Percentiles rank a stretch among this genome's conserved stretches.
Conservation (phyloP, 345 rosid genomes). For the Pseudoturritis turrita region DNA sequence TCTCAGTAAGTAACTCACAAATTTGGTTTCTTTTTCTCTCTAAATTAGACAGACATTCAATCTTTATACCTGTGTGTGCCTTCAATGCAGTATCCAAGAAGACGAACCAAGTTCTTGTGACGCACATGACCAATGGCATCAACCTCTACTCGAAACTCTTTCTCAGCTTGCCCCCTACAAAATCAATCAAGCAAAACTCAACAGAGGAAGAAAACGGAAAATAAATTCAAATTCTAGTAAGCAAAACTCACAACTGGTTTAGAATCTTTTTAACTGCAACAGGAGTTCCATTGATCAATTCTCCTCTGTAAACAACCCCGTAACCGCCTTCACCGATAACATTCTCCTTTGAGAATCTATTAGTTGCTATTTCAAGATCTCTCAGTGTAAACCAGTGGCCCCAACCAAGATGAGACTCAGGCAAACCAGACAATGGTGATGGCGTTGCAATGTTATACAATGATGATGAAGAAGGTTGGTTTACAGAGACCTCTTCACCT, state of each 20-base stretch:
- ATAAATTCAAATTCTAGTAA: background rate
- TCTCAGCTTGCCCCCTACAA: constrained; percentile 88
- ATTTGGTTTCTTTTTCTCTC: constrained; percentile 36
- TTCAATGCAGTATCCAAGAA: constrained; percentile 90
- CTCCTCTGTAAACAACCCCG: constrained; percentile 80
- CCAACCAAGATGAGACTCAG: constrained; percentile 94
- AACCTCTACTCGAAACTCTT: constrained; percentile 85
- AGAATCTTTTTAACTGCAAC: constrained; percentile 93
- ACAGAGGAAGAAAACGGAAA: background rate
- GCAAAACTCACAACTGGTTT: constrained; percentile 62
- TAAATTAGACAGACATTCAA: background rate
- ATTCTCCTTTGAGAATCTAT: constrained; percentile 55
- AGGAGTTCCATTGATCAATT: constrained; percentile 61
- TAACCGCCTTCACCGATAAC: constrained; percentile 61
- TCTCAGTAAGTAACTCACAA: constrained; percentile 25
- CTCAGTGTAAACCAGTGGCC: constrained; percentile 97
- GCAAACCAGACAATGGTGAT: constrained; percentile 77
- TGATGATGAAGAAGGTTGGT: constrained; percentile 50
- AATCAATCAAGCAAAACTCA: constrained; percentile 5
- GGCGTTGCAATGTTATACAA: constrained; percentile 70
- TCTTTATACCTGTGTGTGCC: constrained; percentile 78
- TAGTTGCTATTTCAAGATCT: constrained; percentile 76
- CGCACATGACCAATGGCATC: constrained; percentile 95
- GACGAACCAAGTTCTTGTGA: constrained; percentile 89
- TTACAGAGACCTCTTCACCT: constrained; percentile 56